These are phyloP conservation scores for Saccharomyces kudriavzevii DNA, from an alignment of 805 yeast genomes.

Conservation along the genomic window DNA sequence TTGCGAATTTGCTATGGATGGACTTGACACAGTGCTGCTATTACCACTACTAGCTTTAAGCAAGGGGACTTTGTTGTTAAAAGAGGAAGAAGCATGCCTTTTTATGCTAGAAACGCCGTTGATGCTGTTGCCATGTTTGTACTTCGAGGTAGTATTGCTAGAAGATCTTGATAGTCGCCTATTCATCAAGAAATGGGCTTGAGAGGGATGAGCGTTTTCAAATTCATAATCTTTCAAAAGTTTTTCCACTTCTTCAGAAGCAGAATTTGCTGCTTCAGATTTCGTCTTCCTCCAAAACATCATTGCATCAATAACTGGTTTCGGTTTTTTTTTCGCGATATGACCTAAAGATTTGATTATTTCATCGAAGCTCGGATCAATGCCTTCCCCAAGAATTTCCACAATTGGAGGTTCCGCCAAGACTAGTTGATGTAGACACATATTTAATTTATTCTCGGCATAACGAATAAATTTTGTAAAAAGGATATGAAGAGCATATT, in stretches of 20 bases:
- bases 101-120: background rate
- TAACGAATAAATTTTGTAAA: slow-evolving; percentile 93
- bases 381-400: slow-evolving; percentile 74
- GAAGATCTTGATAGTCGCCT: background rate
- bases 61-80: background rate
- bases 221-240: slow-evolving; percentile 32
- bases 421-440: slow-evolving; percentile 58
- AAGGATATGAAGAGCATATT: slow-evolving; percentile 86
- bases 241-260: slow-evolving; percentile 45
- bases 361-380: slow-evolving; percentile 78
- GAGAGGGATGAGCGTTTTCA: slow-evolving; percentile 7
- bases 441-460: slow-evolving; percentile 78
- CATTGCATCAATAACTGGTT: slow-evolving; percentile 92
- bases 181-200: background rate
- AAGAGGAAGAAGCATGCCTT: background rate
- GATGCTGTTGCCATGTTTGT: background rate
- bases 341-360: slow-evolving; percentile 82
- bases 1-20: background rate
- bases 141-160: background rate
- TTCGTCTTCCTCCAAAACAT: slow-evolving; percentile 97
- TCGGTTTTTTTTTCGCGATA: slow-evolving; percentile 82
- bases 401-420: slow-evolving; percentile 69
- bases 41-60: background rate
- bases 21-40: background rate
- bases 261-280: slow-evolving; percentile 70